phyloP scores from a whole-genome alignment of 2,329 filamentous ascomycete species.

The Mollisiaceae sp. region DNA sequence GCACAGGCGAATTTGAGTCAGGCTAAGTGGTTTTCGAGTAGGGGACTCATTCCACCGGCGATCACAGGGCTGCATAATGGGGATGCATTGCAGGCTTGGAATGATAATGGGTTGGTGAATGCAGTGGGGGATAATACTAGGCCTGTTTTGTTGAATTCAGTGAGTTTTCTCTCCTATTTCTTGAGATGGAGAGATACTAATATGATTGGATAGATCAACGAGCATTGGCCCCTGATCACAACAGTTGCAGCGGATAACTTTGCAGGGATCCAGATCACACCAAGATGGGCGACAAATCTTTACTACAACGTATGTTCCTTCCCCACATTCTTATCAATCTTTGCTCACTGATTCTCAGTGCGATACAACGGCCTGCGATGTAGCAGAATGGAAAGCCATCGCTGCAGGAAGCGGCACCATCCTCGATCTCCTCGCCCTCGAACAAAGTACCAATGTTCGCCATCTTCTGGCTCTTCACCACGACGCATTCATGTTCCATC shows the following conservation, averaged over 20 bases:
- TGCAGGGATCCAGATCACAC: constrained; percentile 60
- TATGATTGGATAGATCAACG: constrained; percentile 26
- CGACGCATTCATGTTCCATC: constrained; percentile 55
- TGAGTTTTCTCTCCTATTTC: constrained; percentile 28
- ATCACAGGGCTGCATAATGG: constrained; percentile 68
- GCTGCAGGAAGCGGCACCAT: constrained; percentile 60
- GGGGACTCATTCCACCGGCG: constrained; percentile 63
- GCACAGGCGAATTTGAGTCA: constrained; percentile 54
- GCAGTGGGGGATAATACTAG: constrained; percentile 68
- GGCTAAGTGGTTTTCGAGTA: constrained; percentile 53
- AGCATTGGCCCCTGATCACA: constrained; percentile 61
- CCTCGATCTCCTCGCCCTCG: constrained; percentile 54
- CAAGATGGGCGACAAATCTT: constrained; percentile 65
- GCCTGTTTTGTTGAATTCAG: constrained; percentile 54
- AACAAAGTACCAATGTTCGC: constrained; percentile 57
- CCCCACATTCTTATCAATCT: not conserved
- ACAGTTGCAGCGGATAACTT: constrained; percentile 57
- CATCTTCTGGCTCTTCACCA: constrained; percentile 57
- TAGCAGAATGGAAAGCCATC: constrained; percentile 64
- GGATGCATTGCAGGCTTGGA: constrained; percentile 63
- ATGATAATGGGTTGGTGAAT: constrained; percentile 60
- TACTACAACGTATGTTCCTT: constrained; percentile 58
- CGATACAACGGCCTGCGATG: constrained; percentile 59
- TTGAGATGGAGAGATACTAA: not conserved
- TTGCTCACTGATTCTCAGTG: constrained; percentile 43